Percentiles rank a stretch among this genome's conserved stretches.
phyloP scores from a whole-genome alignment of 2,329 filamentous ascomycete genomes.

The Aureobasidium sp. region DNA sequence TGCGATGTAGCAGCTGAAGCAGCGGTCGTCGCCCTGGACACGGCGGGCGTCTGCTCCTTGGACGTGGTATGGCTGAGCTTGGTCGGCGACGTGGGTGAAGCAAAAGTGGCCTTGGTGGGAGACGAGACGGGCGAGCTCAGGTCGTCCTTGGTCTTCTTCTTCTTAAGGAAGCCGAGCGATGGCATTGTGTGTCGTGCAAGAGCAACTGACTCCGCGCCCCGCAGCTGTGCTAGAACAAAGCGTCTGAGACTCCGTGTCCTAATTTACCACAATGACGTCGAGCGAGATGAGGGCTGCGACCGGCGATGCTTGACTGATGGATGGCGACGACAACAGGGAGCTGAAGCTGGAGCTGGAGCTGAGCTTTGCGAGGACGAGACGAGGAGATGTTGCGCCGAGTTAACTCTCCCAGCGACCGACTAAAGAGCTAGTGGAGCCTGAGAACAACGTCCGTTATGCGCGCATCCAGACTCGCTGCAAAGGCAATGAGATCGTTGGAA shows the following conservation, averaged over 20 bases:
- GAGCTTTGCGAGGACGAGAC: background rate
- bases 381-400: constrained; percentile 9
- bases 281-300: background rate
- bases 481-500: constrained; percentile 16
- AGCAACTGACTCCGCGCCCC: constrained; percentile 11
- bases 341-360: constrained; percentile 15
- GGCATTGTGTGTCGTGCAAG: constrained; percentile 58
- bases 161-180: constrained; percentile 93
- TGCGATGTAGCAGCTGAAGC: constrained; percentile 21
- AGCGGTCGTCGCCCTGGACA: constrained; percentile 19
- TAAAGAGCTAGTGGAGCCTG: constrained; percentile 16
- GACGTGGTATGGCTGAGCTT: constrained; percentile 6
- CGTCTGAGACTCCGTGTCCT: constrained; percentile 10
- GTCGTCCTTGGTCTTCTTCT: constrained; percentile 93
- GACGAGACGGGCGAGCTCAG: constrained; percentile 57
- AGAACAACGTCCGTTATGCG: constrained; percentile 14
- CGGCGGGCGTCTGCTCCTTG: background rate
- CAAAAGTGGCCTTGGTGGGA: constrained; percentile 48
- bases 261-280: constrained; percentile 9
- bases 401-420: constrained; percentile 10
- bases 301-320: background rate
- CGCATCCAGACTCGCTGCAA: constrained; percentile 11
- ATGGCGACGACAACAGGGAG: background rate
- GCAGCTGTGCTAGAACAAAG: constrained; percentile 14
- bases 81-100: constrained; percentile 1